Base-by-base conservation (phyloP, 768 basidiomycete genomes). In the Rhizopogon vesiculosus region DNA sequence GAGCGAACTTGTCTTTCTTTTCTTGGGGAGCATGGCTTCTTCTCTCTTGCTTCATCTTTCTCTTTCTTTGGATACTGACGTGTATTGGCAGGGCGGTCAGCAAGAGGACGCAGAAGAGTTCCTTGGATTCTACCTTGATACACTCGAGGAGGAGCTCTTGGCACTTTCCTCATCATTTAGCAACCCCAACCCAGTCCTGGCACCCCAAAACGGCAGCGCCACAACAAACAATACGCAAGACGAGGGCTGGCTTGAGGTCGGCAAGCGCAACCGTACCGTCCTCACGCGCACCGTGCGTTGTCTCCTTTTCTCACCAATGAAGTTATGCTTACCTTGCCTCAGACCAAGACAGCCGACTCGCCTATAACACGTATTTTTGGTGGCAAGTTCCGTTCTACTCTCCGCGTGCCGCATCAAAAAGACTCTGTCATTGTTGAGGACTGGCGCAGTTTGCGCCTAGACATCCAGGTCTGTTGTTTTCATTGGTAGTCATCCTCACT, bases 101-200 rank as follows among this genome's bases (percentile, higher is more conserved):
- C 96, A 99, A 73, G 96, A 99, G 69, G 96, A 99, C 56, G 96
- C 95, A 9, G 95, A 99, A 70, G 96, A 99, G 71, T 98, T 97
- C 70, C 77, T 98, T n/a, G 96, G 96, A 3, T 98, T 97, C 73
- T 96, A 92, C 73, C 77, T 98, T 25, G 93, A 98, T 63, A 91
- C 93, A 0, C 75, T 99, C 5, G 93, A 96, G 69, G 96, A 99
- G 67, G 96, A 98, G 73, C 67, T 98, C 10, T 72, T 91, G 3
- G 76, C 78, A 3, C 72, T 96, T n/a, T 70, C 83, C 7, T 75
- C 83, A 6, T 77, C 84, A 0, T 63, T 86, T 15, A 73, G 79
- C 2, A 25, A 25, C 68, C 76, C 9, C 62, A 71, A 4, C 3
- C 25, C 25, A n/a, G 69, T 70, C 8, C 45, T 60, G 35, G 69